Base-by-base conservation (phyloP, 169 alveolate species). In the Plasmodium reichenowi region DNA sequence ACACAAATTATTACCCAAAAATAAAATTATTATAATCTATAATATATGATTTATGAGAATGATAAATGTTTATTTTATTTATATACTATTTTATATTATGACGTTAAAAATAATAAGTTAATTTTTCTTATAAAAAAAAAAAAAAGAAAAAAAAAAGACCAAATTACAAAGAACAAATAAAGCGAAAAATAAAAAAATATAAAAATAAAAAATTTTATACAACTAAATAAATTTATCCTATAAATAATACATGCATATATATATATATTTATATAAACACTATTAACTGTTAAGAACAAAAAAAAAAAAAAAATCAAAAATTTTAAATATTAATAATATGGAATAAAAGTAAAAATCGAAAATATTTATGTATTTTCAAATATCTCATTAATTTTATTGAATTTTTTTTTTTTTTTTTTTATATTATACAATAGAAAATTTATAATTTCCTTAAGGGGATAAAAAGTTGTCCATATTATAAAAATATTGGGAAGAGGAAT, bases 211-310 rank as follows among this genome's bases (percentile, higher is more conserved):
- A 66, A 2, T 10, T 29, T 24, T 29, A 62, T 24, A 62, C n/a
- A 7, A 20, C 29, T 59, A 59, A 59, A 59, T 17, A 59, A 59
- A 20, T 20, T 38, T 20, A 59, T 59, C 68, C 75, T 58, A 66
- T 70, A 76, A 74, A 38, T 38, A 5, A 76, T 32, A 64, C 89
- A 76, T 76, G 89, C 89, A 76, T 66, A 48, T 47, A 60, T 26
- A 2, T 26, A 26, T 26, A 26, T 38, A 38, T 38, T 5, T 38
- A 5, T 64, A 78, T 43, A 59, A 78, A 78, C 38, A 1, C 52
- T 71, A 13, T 64, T 60, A 78, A 43, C 24, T 67, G 80, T 78
- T 13, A 59, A 70, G 63, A 17, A 64, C 50, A 78, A 70, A 54
- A 20, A 3, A 24, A 50, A 63, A 38, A 20, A 66, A 47, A 64